Evolutionary conservation across 371 early-diverging fungal species (phyloP), one percentile per base, ranked within the genome.

Genomic region (Synchytrium microbalum): DNA sequence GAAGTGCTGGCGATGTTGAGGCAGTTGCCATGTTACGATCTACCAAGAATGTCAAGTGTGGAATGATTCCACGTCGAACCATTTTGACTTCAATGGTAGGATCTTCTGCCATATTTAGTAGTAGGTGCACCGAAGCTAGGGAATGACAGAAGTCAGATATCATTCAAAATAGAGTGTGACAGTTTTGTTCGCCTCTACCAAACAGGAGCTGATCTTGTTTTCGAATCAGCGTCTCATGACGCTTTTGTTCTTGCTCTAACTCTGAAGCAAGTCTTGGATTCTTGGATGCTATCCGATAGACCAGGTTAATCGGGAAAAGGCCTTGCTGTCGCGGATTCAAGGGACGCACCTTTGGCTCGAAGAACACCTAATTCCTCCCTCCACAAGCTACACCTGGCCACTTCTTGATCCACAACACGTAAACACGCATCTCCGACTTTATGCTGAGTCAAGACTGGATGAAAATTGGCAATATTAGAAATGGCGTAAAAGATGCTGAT

Each of bases 371-470:
- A 59, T 59, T 77, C 81, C 30, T 72, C 67, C 27, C 65, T 64
- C 75, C 76, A 77, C 1, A 80, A 53, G 23, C 69, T 63, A 60
- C 65, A 75, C 46, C 82, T 58, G 29, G 61, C 57, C 25, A 75
- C 24, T 60, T 82, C 82, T 62, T 72, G 72, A 31, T 82, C 79
- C 1, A 74, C 64, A 5, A 77, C 68, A 38, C 69, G 53, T 14
- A 82, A 46, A 65, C 80, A 80, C 78, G 78, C 74, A 60, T 82
- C 82, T 13, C 80, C 80, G 29, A 82, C 64, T 63, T 82, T 82
- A 66, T 80, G 72, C 1, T 71, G 61, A 1, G 79, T 79, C 52
- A 82, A 72, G 16, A 78, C 58, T 0, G 63, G 61, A 57, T 80
- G 82, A 60, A 71, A 80, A 29, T 69, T 62, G 16, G 77, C 66